Evolutionary conservation across 305 asterid species (phyloP).

Genomic region (Plantago coronopus): DNA sequence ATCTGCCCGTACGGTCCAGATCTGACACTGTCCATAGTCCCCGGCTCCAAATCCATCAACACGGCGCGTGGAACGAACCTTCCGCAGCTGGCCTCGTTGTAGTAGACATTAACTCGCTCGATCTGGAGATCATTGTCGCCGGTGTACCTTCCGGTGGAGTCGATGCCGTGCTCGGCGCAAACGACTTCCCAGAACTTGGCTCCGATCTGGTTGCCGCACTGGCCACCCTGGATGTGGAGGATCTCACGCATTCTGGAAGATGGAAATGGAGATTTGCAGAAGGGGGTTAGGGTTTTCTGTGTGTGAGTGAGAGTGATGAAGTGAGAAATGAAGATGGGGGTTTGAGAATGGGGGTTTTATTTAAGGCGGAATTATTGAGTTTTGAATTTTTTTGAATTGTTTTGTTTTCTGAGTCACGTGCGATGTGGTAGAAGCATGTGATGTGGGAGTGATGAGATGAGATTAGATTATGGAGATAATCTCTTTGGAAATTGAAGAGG

Average conservation of each 20-base stretch:
- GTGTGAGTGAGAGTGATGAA: conserved; percentile 1
- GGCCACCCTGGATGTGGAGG: conserved; percentile 10
- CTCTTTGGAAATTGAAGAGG: too few species aligned
- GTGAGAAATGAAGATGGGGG: conserved; percentile 1
- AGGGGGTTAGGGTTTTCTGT: too few species aligned
- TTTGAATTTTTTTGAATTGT: conserved; percentile 13
- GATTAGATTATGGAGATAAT: background rate
- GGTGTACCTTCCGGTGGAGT: conserved; percentile 38
- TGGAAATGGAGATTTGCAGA: background rate
- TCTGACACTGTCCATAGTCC: conserved; percentile 46
- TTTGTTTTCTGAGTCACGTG: background rate
- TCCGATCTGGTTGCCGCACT: conserved; percentile 14
- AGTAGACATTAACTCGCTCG: conserved; percentile 45
- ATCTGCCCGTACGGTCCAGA: conserved; percentile 35
- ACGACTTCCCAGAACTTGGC: conserved; percentile 21
- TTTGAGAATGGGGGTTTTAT: background rate
- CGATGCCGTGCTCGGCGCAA: conserved; percentile 48
- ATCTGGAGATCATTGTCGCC: conserved; percentile 34
- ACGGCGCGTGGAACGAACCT: conserved; percentile 45
- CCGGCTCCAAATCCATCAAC: conserved; percentile 51
- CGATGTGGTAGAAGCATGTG: background rate
- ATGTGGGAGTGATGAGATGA: background rate
- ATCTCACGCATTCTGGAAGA: conserved; percentile 1
- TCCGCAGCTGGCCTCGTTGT: conserved; percentile 38
- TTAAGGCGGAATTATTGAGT: background rate